Conservation (phyloP, 257 asterid species). For the Salvia hispanica region DNA sequence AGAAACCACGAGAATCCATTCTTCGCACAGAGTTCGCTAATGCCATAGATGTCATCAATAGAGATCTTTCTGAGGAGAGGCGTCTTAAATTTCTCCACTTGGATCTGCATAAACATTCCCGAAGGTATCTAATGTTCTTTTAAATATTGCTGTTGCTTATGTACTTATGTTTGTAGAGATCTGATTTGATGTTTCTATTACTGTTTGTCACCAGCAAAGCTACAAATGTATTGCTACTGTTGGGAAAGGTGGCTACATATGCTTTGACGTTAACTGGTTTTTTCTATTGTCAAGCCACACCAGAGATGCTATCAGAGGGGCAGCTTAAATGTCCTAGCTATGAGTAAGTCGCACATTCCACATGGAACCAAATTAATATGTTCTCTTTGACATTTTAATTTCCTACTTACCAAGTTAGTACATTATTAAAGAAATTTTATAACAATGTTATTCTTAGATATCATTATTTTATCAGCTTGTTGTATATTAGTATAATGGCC, state of each 20-base stretch:
- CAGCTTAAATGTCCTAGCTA: constrained; percentile 50
- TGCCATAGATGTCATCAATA: constrained; percentile 86
- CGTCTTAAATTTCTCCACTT: constrained; percentile 92
- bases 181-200: constrained; percentile 34
- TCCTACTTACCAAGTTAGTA: constrained; percentile 19
- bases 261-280: constrained; percentile 87
- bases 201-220: constrained; percentile 67
- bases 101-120: constrained; percentile 98
- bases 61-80: constrained; percentile 75
- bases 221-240: constrained; percentile 69
- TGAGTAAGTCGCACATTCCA: constrained; percentile 58
- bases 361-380: constrained; percentile 16
- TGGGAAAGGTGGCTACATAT: constrained; percentile 93
- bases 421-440: not conserved
- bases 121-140: constrained; percentile 54
- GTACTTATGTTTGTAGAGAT: constrained; percentile 13
- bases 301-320: constrained; percentile 53
- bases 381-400: constrained; percentile 18
- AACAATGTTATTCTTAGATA: constrained; percentile 13
- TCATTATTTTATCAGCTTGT: constrained; percentile 23
- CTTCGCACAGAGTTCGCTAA: constrained; percentile 87
- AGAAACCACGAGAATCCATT: constrained; percentile 92
- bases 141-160: constrained; percentile 25
- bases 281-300: constrained; percentile 74
- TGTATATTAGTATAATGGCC: constrained; percentile 23